phyloP scores from a whole-genome alignment of 768 basidiomycete genomes.

The Lepiota subincarnata region DNA sequence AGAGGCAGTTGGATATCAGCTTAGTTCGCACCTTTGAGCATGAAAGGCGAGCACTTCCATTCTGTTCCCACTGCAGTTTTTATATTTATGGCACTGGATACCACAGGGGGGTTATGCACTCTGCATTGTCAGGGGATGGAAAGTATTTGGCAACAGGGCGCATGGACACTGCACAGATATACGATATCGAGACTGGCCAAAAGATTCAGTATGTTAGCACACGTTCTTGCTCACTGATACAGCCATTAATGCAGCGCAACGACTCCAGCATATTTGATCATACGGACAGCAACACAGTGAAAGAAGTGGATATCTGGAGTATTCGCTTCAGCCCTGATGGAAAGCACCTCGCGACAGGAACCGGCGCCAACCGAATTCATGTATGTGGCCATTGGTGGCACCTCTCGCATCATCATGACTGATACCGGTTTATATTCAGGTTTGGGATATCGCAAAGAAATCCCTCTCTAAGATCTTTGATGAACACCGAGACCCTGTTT shows the following conservation, averaged over 20 bases:
- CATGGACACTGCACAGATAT: constrained; percentile 92
- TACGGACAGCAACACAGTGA: constrained; percentile 62
- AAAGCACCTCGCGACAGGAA: constrained; percentile 85
- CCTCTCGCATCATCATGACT: not conserved
- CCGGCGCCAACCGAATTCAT: constrained; percentile 86
- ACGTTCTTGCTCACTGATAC: not conserved
- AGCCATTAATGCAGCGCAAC: not conserved
- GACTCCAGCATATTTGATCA: constrained; percentile 65
- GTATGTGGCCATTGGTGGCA: constrained; percentile 36
- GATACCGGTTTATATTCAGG: constrained; percentile 42
- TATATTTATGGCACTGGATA: not conserved
- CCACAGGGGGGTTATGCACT: constrained; percentile 59
- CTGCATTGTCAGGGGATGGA: constrained; percentile 93
- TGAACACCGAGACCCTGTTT: constrained; percentile 87
- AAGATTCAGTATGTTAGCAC: constrained; percentile 68
- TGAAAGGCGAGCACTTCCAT: constrained; percentile 54
- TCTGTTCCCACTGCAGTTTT: constrained; percentile 10
- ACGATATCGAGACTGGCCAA: constrained; percentile 82
- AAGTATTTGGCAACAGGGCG: constrained; percentile 92
- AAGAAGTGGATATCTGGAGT: constrained; percentile 90
- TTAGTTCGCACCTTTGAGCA: constrained; percentile 81
- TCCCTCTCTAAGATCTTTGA: constrained; percentile 72
- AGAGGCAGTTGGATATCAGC: constrained; percentile 65
- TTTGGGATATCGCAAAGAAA: constrained; percentile 83
- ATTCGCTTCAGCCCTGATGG: constrained; percentile 90